Conservation (phyloP, 2,329 filamentous ascomycete species). For the Fusarium transvaalense region DNA sequence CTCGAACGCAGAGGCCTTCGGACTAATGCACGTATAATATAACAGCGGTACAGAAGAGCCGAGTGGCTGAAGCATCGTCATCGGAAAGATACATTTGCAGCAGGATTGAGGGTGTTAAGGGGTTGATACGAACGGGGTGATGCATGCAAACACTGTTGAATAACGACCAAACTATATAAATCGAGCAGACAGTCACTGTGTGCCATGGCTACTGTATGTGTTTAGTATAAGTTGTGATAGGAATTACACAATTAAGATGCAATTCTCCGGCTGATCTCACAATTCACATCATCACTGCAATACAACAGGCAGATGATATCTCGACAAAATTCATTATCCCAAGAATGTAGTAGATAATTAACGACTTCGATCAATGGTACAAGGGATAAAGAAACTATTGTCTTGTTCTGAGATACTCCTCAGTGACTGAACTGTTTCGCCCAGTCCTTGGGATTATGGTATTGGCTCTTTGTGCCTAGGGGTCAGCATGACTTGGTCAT, state of each 20-base stretch:
- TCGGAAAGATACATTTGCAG: not conserved
- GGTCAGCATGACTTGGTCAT: not conserved
- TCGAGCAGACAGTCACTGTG: not conserved
- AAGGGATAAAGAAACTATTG: too few relatives aligned
- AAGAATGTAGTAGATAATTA: too few relatives aligned
- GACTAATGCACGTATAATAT: not conserved
- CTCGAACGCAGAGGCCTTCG: not conserved
- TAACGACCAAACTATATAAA: not conserved
- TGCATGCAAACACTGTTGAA: slow-evolving; percentile 1
- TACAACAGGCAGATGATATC: not conserved
- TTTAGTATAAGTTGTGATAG: not conserved
- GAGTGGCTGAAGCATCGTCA: not conserved
- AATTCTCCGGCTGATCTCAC: not conserved
- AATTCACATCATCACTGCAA: not conserved
- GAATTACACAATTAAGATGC: too few relatives aligned
- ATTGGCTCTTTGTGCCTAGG: not conserved
- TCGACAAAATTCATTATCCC: not conserved
- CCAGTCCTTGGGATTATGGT: rapidly evolving
- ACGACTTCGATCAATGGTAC: not conserved
- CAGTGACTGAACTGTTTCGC: not conserved
- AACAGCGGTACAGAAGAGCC: not conserved
- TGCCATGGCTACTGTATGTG: not conserved
- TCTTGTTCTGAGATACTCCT: not conserved
- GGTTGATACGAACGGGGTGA: not conserved
- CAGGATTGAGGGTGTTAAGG: not conserved